Base-by-base conservation (phyloP, 169 alveolate genomes). In the Theileria parva region DNA sequence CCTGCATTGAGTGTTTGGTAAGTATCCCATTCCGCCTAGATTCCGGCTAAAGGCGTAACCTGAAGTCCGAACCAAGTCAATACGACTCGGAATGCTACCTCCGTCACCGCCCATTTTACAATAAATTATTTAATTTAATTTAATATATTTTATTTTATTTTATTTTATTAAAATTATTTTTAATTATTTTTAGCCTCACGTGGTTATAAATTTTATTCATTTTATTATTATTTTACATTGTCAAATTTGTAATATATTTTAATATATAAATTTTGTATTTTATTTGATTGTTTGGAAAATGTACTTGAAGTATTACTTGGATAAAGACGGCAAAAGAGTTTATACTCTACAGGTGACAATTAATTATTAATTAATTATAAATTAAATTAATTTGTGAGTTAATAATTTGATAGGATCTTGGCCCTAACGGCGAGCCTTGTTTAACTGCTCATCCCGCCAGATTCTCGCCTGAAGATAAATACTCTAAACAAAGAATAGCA, bases 1-100 rank as follows among this genome's bases (percentile, higher is more conserved):
- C 34, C 79, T 79, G 53, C 88, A 75, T 65, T 91, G 96, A 19
- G 91, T 86, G 73, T 93, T 93, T 13, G 97, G 97, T 48, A 87
- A 73, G 70, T 93, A 93, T 12, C 97, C 97, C 97, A 93, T 93
- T n/a, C 97, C 97, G 23, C 97, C 97, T 39, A 93, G 78, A 69
- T 93, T 93, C 61, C 97, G 63, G 57, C 77, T 76, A 71, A 92
- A 93, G 67, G 74, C 80, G 69, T 80, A 93, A 9, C 97, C 97
- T 55, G 86, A 78, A 21, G 97, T 93, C 53, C 92, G 77, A 27
- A 93, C 97, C 77, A 93, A 39, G 76, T 93, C 97, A 28, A 85
- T 89, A 71, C 97, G 88, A 30, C 89, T 81, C 15, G 97, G 95
- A 50, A 93, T 90, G 48, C 95, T 86, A 53, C 96, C 96, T 25